These are phyloP conservation scores for Rhipidocladum racemiflorum DNA, from an alignment of 176 grass and related monocot genomes.

Conservation along the genomic window DNA sequence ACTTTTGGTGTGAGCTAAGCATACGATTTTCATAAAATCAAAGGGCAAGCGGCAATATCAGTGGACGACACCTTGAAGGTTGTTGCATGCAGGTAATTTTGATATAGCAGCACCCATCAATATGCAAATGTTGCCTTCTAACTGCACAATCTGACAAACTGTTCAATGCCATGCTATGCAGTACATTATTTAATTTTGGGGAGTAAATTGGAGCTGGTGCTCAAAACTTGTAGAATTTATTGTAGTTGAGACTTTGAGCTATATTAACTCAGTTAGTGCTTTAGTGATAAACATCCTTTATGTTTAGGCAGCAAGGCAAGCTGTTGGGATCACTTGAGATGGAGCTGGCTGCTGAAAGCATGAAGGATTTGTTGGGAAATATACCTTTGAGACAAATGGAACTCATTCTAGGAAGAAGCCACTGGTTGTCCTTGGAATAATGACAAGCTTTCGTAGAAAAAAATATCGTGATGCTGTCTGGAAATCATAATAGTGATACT, in stretches of 20 bases:
- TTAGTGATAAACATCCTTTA: not conserved
- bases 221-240: not conserved
- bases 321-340: slow-evolving; percentile 78
- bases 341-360: slow-evolving; percentile 78
- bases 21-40: not conserved
- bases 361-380: slow-evolving; percentile 71
- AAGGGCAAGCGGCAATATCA: slow-evolving; percentile 76
- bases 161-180: not conserved
- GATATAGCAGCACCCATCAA: not conserved
- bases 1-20: slow-evolving; percentile 14
- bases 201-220: not conserved
- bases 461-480: slow-evolving; percentile 87
- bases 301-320: slow-evolving; percentile 87
- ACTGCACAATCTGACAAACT: not conserved
- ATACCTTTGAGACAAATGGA: slow-evolving; percentile 76
- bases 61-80: slow-evolving; percentile 97
- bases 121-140: slow-evolving; percentile 4
- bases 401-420: slow-evolving; percentile 59
- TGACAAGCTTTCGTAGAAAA: slow-evolving; percentile 78
- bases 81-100: slow-evolving; percentile 81
- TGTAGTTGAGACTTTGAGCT: not conserved
- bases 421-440: slow-evolving; percentile 80
- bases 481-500: slow-evolving; percentile 43
- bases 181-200: not conserved
- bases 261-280: not conserved